These are phyloP conservation scores for Verticillium zaregamsianum DNA, from an alignment of 2,329 filamentous ascomycete species.

Conservation along the genomic window DNA sequence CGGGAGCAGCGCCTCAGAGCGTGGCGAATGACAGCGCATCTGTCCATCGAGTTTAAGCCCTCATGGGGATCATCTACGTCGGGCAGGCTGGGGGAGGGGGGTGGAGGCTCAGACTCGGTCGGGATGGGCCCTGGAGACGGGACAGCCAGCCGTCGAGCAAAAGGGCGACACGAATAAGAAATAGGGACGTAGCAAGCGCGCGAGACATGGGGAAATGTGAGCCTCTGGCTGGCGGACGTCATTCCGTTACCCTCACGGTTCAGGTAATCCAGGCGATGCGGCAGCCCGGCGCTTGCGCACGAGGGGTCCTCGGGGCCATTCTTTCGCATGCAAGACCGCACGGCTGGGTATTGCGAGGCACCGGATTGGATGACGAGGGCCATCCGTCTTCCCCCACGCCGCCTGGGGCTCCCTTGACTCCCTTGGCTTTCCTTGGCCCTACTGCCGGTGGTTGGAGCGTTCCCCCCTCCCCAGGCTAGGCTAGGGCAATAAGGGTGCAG, in stretches of 20 bases:
- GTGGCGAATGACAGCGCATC: constrained; percentile 2
- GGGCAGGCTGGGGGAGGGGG: background rate
- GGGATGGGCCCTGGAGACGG: background rate
- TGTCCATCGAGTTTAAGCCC: background rate
- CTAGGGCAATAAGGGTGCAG: background rate
- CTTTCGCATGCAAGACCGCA: background rate
- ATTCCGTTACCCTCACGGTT: constrained; percentile 12
- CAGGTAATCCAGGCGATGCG: constrained; percentile 8
- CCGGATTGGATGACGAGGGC: background rate
- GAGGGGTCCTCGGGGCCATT: background rate
- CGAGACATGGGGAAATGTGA: background rate
- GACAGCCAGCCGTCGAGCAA: background rate
- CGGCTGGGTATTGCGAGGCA: background rate
- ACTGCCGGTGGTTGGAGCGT: background rate
- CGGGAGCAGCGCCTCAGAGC: background rate
- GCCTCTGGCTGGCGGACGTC: background rate
- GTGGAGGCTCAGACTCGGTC: background rate
- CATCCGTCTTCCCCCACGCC: background rate
- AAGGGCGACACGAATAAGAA: background rate
- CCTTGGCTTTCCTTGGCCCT: background rate
- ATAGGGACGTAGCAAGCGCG: background rate
- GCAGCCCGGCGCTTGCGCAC: background rate
- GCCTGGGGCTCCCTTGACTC: background rate
- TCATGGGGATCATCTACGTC: background rate
- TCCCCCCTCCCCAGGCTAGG: background rate